Base-by-base conservation (phyloP, 345 rosid genomes). In the Eucalyptus fibrosa region DNA sequence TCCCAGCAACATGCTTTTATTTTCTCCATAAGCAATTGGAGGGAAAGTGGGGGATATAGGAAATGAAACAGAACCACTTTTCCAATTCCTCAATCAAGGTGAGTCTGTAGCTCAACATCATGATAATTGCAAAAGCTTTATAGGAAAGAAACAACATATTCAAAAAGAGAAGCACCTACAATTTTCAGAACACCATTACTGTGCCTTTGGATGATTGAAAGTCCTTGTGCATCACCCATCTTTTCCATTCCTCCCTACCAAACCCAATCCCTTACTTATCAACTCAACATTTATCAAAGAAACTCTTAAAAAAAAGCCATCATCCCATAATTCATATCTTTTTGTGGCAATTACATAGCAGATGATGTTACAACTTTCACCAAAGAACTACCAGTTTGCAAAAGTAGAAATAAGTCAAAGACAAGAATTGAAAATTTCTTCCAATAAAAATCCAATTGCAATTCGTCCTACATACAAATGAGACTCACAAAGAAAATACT, bases 401-500 rank as follows among this genome's bases (percentile, higher is more conserved):
- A 14, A 50, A 60, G 62, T 30, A 72, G n/a, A 40, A 89, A 49
- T 19, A 67, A 30, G 44, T 34, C 59, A 87, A 90, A 16, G 50
- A 42, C 42, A 9, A 15, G 37, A 60, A 88, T 2, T 47, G 88
- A 86, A 87, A 56, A 53, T 80, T 89, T 65, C 77, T 30, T 53
- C 72, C 88, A 53, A 87, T 34, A 42, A 26, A 40, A 26, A 32
- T 87, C 91, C 89, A 56, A 24, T 90, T 45, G 83, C 28, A 86
- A 53, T 88, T 82, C 65, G 80, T 92, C 97, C 94, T 93, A 94
- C 91, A 93, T 92, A 93, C 90, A 89, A 89, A 94, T 92, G 94
- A 94, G 93, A 97, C 96, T 96, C 98, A 97, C 99, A 95, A 96
- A 96, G 94, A 92, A 91, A 96, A 90, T 87, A 97, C 89, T 98